These are phyloP conservation scores for Jaenimonas drosophilae DNA, from an alignment of 208 protist species.

Conservation along the genomic window DNA sequence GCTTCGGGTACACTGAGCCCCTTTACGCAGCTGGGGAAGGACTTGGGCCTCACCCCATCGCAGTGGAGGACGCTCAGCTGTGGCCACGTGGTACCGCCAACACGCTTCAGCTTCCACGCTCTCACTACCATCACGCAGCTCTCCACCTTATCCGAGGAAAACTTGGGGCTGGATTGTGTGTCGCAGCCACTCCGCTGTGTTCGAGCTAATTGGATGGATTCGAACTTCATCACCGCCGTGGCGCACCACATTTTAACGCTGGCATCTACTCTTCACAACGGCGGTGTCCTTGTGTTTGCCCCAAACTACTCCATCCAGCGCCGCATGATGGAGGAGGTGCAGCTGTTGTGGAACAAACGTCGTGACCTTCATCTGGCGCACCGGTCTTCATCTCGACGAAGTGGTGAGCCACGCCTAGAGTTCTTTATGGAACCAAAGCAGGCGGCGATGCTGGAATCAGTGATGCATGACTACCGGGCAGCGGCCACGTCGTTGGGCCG, in stretches of 20 bases:
- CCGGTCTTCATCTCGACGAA: neutral
- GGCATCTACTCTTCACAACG: slow-evolving; percentile 11
- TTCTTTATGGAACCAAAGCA: slow-evolving; percentile 11
- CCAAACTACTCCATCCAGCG: slow-evolving; percentile 62
- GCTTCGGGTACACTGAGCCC: slow-evolving; percentile 94
- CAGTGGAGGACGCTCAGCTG: slow-evolving; percentile 43
- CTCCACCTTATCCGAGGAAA: too few relatives aligned
- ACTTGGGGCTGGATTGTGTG: neutral
- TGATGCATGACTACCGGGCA: slow-evolving; percentile 8
- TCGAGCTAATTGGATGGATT: too few relatives aligned
- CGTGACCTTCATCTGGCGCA: neutral
- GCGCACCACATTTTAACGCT: slow-evolving; percentile 29
- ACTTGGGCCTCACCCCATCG: slow-evolving; percentile 48
- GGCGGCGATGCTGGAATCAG: slow-evolving; percentile 4
- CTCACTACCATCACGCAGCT: too few relatives aligned
- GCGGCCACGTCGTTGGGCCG: too few relatives aligned
- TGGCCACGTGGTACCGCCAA: slow-evolving; percentile 11
- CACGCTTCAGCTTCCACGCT: neutral
- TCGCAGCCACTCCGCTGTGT: neutral
- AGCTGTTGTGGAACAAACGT: too few relatives aligned
- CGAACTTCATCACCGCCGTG: slow-evolving; percentile 31
- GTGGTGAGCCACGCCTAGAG: neutral
- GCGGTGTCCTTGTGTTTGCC: slow-evolving; percentile 92
- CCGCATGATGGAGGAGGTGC: slow-evolving; percentile 10
- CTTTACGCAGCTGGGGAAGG: slow-evolving; percentile 65